Evolutionary conservation across 2,329 filamentous ascomycete species (phyloP), one percentile per base, ranked within the genome.

Genomic region (Ceratocystis cubensis): DNA sequence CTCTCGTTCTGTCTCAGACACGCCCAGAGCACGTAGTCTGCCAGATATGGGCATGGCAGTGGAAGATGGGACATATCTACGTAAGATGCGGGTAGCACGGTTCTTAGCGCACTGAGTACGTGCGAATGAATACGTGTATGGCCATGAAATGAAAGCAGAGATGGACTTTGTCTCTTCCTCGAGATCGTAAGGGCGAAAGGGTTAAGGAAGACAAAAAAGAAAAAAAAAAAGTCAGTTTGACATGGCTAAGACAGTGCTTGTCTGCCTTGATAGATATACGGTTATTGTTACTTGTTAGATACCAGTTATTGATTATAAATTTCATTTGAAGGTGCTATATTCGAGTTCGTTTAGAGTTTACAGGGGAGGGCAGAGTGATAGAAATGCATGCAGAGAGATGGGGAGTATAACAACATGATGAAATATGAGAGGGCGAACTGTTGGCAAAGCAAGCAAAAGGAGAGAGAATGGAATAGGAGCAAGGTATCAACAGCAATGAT

Each of bases 41-140:
- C 62, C 62, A 5, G 66, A 65, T 5, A 61, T 64, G 33, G 66
- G 62, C 13, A 48, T 45, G 28, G 61, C 41, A 22, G 41, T 64
- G 13, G 62, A 61, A 22, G 61, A 67, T 48, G 62, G 22, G 37
- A 53, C 44, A 20, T 64, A 67, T 37, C 13, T 67, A 20, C 48
- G 61, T 6, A 50, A 61, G 61, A 59, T 63, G 48, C 61, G 62
- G 41, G 66, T 61, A 37, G 56, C 50, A 22, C 37, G 37, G 46
- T 67, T 67, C n/a, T 44, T 64, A 53, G 63, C 41, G 62, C 50
- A 65, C 59, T 67, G 33, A 61, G 63, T 64, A 48, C 44, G 59
- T 61, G 41, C 17, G 57, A 28, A 63, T 37, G 66, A 61, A 56
- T 44, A 46, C 6, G 44, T 59, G 28, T 61, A 46, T 48, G 61